These are phyloP conservation scores for Myriosclerotinia scirpicola DNA, from an alignment of 2,329 filamentous ascomycete genomes.

Conservation along the genomic window DNA sequence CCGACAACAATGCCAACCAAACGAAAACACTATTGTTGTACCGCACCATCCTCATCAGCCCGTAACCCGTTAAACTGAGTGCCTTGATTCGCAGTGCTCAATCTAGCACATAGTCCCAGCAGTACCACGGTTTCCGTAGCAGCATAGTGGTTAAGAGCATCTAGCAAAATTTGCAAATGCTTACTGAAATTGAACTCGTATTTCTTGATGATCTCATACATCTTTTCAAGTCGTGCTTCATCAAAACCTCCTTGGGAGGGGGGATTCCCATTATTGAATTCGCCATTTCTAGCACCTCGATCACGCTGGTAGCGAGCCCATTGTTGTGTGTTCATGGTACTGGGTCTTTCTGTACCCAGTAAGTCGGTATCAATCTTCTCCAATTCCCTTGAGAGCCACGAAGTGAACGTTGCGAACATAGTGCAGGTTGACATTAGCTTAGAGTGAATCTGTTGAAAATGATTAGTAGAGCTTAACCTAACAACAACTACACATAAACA, in stretches of 20 bases:
- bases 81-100: constrained; percentile 80
- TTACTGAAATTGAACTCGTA: constrained; percentile 93
- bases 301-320: constrained; percentile 58
- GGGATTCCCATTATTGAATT: constrained; percentile 32
- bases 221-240: constrained; percentile 41
- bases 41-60: constrained; percentile 54
- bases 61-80: constrained; percentile 62
- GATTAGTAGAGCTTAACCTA: constrained; percentile 7
- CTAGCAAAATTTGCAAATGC: constrained; percentile 89
- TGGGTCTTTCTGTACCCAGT: constrained; percentile 55
- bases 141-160: constrained; percentile 94
- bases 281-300: constrained; percentile 45
- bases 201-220: constrained; percentile 84
- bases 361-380: constrained; percentile 82
- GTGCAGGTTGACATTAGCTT: constrained; percentile 96
- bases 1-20: constrained; percentile 7
- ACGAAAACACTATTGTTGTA: constrained; percentile 26
- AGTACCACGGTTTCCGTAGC: constrained; percentile 96
- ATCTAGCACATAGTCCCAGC: constrained; percentile 77
- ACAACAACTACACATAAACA: constrained; percentile 11
- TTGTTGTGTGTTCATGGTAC: constrained; percentile 59
- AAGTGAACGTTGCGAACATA: constrained; percentile 88
- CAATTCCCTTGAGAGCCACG: constrained; percentile 80
- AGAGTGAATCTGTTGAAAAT: constrained; percentile 74
- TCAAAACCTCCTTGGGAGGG: constrained; percentile 28